Percentiles rank a stretch among this genome's conserved stretches.
Conservation (phyloP, 225 moss, liverwort and hornwort species). For the Climacium dendroides region DNA sequence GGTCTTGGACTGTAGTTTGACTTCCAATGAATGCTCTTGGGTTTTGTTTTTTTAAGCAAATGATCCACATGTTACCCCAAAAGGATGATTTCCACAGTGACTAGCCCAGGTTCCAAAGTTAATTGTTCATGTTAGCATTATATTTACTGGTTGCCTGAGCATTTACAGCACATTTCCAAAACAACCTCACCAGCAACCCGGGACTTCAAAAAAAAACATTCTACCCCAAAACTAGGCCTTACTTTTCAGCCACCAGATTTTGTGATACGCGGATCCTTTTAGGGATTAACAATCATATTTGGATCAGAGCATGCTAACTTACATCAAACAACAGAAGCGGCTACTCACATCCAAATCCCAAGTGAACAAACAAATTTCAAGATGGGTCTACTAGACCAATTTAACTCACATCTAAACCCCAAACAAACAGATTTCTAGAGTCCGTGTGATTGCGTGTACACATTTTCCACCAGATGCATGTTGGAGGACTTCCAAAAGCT, state of each 20-base stretch:
- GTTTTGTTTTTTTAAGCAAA: background rate
- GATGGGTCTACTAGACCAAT: background rate
- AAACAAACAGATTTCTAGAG: background rate
- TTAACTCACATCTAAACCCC: background rate
- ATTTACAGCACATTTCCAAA: background rate
- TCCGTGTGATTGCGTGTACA: rapidly evolving
- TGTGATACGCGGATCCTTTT: background rate
- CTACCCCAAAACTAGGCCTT: background rate
- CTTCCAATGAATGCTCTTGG: background rate
- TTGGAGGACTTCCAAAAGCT: background rate
- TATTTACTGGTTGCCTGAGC: background rate
- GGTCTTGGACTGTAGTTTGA: background rate
- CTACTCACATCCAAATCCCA: background rate
- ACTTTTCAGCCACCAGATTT: background rate
- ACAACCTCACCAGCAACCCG: background rate
- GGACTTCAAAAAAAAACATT: background rate
- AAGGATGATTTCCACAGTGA: background rate
- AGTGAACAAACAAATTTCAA: background rate
- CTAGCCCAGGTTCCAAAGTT: background rate
- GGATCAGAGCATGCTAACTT: background rate
- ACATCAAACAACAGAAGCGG: background rate
- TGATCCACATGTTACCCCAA: background rate
- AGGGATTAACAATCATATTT: background rate
- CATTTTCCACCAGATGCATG: background rate
- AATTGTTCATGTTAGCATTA: background rate